Percentiles rank a stretch among this genome's conserved stretches.
Evolutionary conservation across 495 filamentous ascomycete genomes (phyloP).

Genomic region (Aspergillus asperescens): DNA sequence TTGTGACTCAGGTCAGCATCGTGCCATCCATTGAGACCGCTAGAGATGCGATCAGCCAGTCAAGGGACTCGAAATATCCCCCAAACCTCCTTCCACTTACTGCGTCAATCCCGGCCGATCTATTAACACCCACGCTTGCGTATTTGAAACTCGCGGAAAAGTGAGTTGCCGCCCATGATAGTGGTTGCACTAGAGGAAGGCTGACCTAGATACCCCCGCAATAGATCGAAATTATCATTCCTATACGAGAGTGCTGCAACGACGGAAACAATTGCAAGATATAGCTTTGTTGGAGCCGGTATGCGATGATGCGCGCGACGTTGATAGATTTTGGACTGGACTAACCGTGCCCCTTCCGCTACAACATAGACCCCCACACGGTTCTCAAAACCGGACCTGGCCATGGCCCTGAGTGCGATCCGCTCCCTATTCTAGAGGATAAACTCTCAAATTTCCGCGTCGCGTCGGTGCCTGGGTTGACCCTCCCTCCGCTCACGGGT

Average conservation of each 20-base stretch:
- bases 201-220: constrained; percentile 11
- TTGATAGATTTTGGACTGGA: constrained; percentile 5
- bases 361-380: constrained; percentile 63
- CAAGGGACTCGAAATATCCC: constrained; percentile 46
- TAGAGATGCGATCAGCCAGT: constrained; percentile 47
- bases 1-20: constrained; percentile 32
- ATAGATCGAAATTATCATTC: constrained; percentile 54
- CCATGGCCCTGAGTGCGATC: constrained; percentile 77
- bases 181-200: background rate
- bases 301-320: constrained; percentile 14
- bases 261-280: constrained; percentile 82
- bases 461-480: constrained; percentile 70
- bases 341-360: constrained; percentile 8
- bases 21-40: constrained; percentile 42
- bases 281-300: constrained; percentile 92
- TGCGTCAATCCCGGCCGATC: constrained; percentile 80
- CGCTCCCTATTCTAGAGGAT: constrained; percentile 70
- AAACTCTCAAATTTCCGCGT: constrained; percentile 74
- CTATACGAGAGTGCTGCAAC: constrained; percentile 93
- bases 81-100: constrained; percentile 85
- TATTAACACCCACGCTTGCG: constrained; percentile 83
- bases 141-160: constrained; percentile 82
- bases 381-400: constrained; percentile 82
- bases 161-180: constrained; percentile 40
- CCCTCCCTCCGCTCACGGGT: constrained; percentile 77